A percentile compares a stretch with the other conserved stretches of the same genome.
Conservation (phyloP, 331 rosid genomes). For the Malus hybrid region DNA sequence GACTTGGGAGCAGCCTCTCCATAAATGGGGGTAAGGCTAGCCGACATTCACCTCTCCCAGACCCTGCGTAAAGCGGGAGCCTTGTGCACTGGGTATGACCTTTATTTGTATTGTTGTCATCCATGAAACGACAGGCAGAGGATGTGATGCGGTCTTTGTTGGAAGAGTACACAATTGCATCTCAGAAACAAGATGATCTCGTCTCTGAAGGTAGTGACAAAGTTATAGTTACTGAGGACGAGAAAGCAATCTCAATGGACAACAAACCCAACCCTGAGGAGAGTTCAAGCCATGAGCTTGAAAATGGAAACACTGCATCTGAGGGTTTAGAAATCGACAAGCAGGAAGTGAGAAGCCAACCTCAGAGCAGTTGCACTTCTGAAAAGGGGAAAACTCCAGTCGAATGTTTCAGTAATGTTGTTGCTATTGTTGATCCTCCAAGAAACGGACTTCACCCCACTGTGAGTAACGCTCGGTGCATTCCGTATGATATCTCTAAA, state of each 20-base stretch:
- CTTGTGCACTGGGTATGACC: no score
- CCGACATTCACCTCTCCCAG: no score
- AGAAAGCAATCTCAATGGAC: conserved; percentile 12
- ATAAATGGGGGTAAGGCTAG: no score
- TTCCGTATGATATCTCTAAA: neutral
- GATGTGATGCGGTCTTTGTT: conserved; percentile 85
- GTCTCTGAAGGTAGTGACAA: conserved; percentile 21
- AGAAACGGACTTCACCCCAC: conserved; percentile 93
- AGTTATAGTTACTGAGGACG: conserved; percentile 17
- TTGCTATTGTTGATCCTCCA: conserved; percentile 97
- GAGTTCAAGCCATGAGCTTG: conserved; percentile 29
- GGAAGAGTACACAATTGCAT: conserved; percentile 50
- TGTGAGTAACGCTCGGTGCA: conserved; percentile 37
- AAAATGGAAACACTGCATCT: conserved; percentile 8
- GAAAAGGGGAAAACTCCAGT: conserved; percentile 36
- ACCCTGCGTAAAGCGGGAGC: no score
- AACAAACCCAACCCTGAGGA: conserved; percentile 18
- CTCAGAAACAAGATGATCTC: conserved; percentile 36
- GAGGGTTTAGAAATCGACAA: conserved; percentile 31
- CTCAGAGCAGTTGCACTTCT: conserved; percentile 25
- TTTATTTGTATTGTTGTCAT: neutral
- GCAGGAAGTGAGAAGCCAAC: conserved; percentile 32
- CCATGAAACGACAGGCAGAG: conserved; percentile 68
- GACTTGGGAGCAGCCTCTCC: no score
- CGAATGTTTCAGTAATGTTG: conserved; percentile 62